These are phyloP conservation scores for Uncinocarpus reesii DNA, from an alignment of 2,329 filamentous ascomycete species.

Conservation along the genomic window DNA sequence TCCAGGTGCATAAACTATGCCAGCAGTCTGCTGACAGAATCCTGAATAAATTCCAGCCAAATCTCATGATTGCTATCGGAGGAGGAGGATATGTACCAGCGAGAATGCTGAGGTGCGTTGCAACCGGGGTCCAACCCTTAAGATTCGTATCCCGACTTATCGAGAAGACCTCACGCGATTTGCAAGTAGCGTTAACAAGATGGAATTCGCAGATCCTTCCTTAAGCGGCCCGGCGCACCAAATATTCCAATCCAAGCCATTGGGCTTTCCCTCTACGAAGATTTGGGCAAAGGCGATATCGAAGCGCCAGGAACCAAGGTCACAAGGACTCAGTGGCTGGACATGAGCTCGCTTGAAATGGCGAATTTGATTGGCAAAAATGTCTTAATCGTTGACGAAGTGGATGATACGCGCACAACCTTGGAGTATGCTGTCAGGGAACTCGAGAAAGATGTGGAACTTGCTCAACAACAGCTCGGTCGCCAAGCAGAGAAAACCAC, in stretches of 20 bases:
- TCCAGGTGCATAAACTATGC: constrained; percentile 95
- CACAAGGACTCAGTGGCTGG: constrained; percentile 95
- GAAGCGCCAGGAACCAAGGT: constrained; percentile 87
- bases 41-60: constrained; percentile 74
- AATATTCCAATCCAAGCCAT: constrained; percentile 99
- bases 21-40: constrained; percentile 72
- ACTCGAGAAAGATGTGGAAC: constrained; percentile 86
- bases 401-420: constrained; percentile 89
- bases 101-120: constrained; percentile 71
- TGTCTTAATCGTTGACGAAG: constrained; percentile 87
- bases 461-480: constrained; percentile 63
- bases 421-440: constrained; percentile 89
- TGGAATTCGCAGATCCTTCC: constrained; percentile 57
- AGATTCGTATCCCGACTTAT: too few species aligned
- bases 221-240: constrained; percentile 72
- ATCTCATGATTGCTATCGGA: constrained; percentile 97
- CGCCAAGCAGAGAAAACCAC: constrained; percentile 62
- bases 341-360: constrained; percentile 78
- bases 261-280: constrained; percentile 92
- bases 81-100: constrained; percentile 95
- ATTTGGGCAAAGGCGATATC: constrained; percentile 55
- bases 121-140: too few species aligned
- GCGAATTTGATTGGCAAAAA: constrained; percentile 82
- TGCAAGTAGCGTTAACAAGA: neutral
- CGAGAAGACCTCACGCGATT: too few species aligned